Evolutionary conservation across 2,329 filamentous ascomycete species (phyloP), one percentile per base, ranked within the genome.

Genomic region (Mollisiaceae sp.): DNA sequence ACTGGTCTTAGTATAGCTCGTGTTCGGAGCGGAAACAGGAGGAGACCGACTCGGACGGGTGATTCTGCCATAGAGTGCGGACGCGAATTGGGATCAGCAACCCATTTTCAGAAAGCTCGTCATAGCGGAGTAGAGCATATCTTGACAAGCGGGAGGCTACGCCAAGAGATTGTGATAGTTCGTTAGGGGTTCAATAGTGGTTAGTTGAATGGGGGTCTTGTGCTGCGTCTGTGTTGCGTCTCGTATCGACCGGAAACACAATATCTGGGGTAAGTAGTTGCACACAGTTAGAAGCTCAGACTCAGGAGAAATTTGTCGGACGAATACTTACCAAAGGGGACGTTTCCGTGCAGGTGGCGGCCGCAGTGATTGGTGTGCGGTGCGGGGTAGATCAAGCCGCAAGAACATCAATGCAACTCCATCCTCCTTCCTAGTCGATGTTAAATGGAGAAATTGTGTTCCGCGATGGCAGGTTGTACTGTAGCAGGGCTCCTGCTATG

Each of bases 241-340:
- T 38, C 32, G 55, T 57, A 57, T 57, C 36, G 55, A 4, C 2
- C 8, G 14, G 36, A 36, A 15, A n/a, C 27, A 56, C 18, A 36
- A 36, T 56, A 38, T 57, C 55, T 57, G 55, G 55, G 55, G 55
- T 57, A 57, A 22, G 22, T 9, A 14, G 55, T 57, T 39, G 55
- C 35, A 57, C 55, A 39, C 32, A 22, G 27, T 32, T 35, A 57
- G 9, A 32, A 4, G 24, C 15, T 39, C 14, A 8, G 55, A 35
- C 14, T 24, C 20, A 22, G 55, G 35, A 22, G 35, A 39, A 27
- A 57, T 57, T 36, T 12, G 32, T 57, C n/a, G 24, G 32, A 38
- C 20, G 36, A 38, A 18, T 8, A 38, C 9, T 14, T 27, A 32
- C 50, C 15, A 54, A 41, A 39, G 22, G n/a, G 35, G 35, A 38